phyloP scores from a whole-genome alignment of 192 early-diverging fungal species.

The Backusella circina region DNA sequence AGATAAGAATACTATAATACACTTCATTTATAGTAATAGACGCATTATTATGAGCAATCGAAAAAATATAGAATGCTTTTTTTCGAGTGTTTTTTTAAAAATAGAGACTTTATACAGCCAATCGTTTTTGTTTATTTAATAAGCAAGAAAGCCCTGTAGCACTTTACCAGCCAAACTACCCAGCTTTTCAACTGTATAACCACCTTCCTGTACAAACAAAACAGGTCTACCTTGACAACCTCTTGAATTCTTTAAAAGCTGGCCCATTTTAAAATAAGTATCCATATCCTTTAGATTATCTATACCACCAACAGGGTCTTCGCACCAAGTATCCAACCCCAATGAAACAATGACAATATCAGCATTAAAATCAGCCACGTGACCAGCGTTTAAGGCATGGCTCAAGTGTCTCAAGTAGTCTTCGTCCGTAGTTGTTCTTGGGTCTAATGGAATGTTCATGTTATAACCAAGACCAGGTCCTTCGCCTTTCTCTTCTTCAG shows the following conservation, averaged over 20 bases:
- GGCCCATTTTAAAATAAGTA: slow-evolving; percentile 40
- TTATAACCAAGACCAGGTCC: slow-evolving; percentile 65
- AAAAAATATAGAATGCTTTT: not conserved
- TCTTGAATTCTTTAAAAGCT: slow-evolving; percentile 20
- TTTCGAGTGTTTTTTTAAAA: not conserved
- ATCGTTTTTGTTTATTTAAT: not conserved
- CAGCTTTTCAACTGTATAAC: slow-evolving; percentile 48
- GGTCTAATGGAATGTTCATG: slow-evolving; percentile 58
- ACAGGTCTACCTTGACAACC: slow-evolving; percentile 34
- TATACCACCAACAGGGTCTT: slow-evolving; percentile 49
- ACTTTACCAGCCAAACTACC: slow-evolving; percentile 45
- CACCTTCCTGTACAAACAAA: slow-evolving; percentile 54
- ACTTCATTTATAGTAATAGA: not conserved
- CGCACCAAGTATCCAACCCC: slow-evolving; percentile 62
- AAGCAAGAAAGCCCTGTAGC: slow-evolving; percentile 33
- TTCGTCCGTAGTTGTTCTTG: slow-evolving; percentile 49
- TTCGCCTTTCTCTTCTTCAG: slow-evolving; percentile 47
- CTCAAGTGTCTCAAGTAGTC: slow-evolving; percentile 50
- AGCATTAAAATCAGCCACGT: slow-evolving; percentile 47
- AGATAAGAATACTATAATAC: not conserved
- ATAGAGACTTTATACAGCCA: not conserved
- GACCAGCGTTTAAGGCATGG: slow-evolving; percentile 33
- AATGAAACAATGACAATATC: slow-evolving; percentile 59
- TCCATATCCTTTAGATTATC: slow-evolving; percentile 27
- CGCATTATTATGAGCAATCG: not conserved